Evolutionary conservation across 345 rosid species (phyloP).

Genomic region (Excoecaria cochinchinensis): DNA sequence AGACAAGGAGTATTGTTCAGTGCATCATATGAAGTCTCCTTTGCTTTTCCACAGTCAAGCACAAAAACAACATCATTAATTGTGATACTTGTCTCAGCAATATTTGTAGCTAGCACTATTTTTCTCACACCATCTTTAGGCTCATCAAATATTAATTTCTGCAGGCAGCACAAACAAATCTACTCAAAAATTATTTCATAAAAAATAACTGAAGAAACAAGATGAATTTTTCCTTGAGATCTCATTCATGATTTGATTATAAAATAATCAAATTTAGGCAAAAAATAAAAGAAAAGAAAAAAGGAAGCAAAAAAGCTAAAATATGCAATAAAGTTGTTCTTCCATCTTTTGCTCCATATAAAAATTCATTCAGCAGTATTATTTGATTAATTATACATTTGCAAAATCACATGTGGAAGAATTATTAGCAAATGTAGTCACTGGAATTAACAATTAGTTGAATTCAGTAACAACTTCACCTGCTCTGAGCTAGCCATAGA

Average conservation of each 20-base stretch:
- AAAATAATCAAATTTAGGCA: too few species aligned
- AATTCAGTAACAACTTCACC: constrained; percentile 36
- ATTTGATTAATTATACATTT: background rate
- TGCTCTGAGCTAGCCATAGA: constrained; percentile 96
- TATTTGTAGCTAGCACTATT: constrained; percentile 86
- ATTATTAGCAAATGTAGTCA: background rate
- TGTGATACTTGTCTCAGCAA: constrained; percentile 97
- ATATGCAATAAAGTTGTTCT: background rate
- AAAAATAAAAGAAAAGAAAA: background rate
- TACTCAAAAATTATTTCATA: constrained; percentile 1
- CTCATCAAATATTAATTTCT: constrained; percentile 88
- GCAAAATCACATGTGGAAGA: background rate
- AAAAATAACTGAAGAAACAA: constrained; percentile 14
- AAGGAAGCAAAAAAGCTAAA: background rate
- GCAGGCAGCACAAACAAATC: constrained; percentile 30
- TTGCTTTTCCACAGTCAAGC: constrained; percentile 94
- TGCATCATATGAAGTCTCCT: constrained; percentile 94
- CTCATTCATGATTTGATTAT: background rate
- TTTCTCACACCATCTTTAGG: constrained; percentile 79
- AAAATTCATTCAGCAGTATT: background rate
- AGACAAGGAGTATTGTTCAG: constrained; percentile 90
- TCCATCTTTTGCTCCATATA: background rate
- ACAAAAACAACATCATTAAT: constrained; percentile 85
- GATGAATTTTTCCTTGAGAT: background rate
- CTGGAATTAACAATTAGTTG: background rate